Percentiles rank a stretch among this genome's conserved stretches.
Conservation (phyloP, 169 alveolate genomes). For the Eimeria tenella region DNA sequence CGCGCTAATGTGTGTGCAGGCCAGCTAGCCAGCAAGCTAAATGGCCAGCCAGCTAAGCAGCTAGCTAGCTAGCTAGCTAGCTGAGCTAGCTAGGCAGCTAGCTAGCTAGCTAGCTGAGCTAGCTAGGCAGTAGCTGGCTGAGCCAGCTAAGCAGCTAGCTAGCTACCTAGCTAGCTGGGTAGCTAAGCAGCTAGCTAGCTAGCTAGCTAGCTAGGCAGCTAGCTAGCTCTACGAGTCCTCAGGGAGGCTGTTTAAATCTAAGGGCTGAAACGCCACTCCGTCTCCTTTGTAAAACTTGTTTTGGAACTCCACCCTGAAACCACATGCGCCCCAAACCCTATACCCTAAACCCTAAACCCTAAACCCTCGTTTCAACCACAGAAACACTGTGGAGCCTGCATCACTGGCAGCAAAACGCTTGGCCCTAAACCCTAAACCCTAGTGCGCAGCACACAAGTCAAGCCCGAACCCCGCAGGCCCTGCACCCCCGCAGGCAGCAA, state of each 20-base stretch:
- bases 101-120: constrained; percentile 10
- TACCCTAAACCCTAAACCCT: not conserved
- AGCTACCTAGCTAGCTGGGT: not conserved
- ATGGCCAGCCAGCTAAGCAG: not conserved
- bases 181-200: not conserved
- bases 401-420: not conserved
- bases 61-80: not conserved
- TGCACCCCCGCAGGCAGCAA: not conserved
- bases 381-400: not conserved
- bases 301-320: constrained; percentile 97
- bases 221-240: constrained; percentile 5
- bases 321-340: not conserved
- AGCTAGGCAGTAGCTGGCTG: not conserved
- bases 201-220: not conserved
- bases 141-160: not conserved
- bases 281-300: constrained; percentile 99
- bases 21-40: not conserved
- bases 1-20: not conserved
- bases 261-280: constrained; percentile 96
- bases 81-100: not conserved
- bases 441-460: not conserved
- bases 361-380: not conserved
- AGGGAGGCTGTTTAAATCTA: constrained; percentile 70
- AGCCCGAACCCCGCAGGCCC: not conserved
- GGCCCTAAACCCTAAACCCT: too few relatives aligned